Conservation (phyloP, 2,329 filamentous ascomycete genomes). For the Anthostomella pinea region DNA sequence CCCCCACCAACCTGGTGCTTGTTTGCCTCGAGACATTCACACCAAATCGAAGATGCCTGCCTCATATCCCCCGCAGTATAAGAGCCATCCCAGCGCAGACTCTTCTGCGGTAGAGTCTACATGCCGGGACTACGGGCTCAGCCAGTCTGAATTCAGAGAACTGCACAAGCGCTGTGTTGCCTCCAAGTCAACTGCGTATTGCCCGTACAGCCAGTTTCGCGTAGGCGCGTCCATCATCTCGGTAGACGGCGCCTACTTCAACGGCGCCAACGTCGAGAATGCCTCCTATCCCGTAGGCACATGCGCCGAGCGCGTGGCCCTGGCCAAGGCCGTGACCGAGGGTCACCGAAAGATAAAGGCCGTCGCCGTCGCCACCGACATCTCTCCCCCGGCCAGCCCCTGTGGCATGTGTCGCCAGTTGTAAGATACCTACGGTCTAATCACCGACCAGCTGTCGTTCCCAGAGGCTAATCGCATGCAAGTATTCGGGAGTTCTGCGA, state of each 20-base stretch:
- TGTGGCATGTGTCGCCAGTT: constrained; percentile 98
- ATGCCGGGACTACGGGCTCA: constrained; percentile 49
- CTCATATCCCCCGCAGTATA: background rate
- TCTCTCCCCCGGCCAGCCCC: constrained; percentile 65
- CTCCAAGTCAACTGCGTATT: constrained; percentile 80
- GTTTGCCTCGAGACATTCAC: too few relatives aligned
- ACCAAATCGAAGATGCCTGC: too few relatives aligned
- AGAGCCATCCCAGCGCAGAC: constrained; percentile 26
- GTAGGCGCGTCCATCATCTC: constrained; percentile 79
- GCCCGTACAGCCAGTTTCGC: constrained; percentile 88
- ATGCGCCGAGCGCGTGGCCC: constrained; percentile 88
- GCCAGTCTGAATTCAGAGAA: constrained; percentile 59
- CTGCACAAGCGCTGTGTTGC: constrained; percentile 62
- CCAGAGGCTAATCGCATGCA: background rate
- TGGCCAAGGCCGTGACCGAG: constrained; percentile 72
- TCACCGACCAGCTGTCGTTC: background rate
- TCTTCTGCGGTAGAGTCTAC: constrained; percentile 28
- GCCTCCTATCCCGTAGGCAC: constrained; percentile 91
- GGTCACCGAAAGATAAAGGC: constrained; percentile 65
- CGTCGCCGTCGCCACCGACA: constrained; percentile 82
- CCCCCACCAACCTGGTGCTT: constrained; percentile 6
- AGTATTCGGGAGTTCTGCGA: constrained; percentile 76
- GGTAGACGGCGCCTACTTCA: constrained; percentile 51
- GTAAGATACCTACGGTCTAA: constrained; percentile 44
- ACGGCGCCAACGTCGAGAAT: constrained; percentile 91